A percentile compares a stretch with the other conserved stretches of the same genome.
phyloP scores from a whole-genome alignment of 768 basidiomycete species.

The Suillus subluteus region DNA sequence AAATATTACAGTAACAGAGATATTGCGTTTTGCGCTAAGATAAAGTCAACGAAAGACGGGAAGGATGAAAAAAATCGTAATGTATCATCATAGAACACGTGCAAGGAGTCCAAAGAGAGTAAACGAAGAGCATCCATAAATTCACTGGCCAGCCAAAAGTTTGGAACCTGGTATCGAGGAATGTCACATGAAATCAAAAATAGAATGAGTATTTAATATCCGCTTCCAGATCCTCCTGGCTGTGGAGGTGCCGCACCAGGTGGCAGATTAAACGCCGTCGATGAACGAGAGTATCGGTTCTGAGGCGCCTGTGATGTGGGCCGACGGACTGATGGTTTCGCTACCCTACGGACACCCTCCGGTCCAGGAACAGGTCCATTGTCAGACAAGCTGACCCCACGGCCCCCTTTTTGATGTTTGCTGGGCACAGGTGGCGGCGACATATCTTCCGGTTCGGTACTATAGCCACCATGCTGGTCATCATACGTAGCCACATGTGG shows the following conservation, averaged over 20 bases:
- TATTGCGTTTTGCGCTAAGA: conserved; percentile 4
- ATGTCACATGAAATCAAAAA: conserved; percentile 13
- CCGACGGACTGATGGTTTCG: conserved; percentile 60
- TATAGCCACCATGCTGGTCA: conserved; percentile 36
- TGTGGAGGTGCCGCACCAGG: conserved; percentile 78
- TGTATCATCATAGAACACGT: conserved; percentile 13
- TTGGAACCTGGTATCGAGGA: conserved; percentile 7
- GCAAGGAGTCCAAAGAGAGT: conserved; percentile 7
- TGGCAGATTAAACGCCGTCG: conserved; percentile 57
- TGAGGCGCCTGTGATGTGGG: conserved; percentile 63
- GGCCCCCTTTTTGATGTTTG: conserved; percentile 31
- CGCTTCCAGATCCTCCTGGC: conserved; percentile 25
- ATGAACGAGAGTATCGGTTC: conserved; percentile 74
- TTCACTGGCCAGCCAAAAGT: conserved; percentile 7
- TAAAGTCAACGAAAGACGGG: conserved; percentile 3
- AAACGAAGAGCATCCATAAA: conserved; percentile 14
- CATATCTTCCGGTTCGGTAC: conserved; percentile 42
- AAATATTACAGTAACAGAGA: conserved; percentile 6
- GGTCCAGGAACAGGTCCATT: conserved; percentile 80
- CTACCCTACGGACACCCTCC: conserved; percentile 80
- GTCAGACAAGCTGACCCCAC: conserved; percentile 82
- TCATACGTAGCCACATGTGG: conserved; percentile 44
- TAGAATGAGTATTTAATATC: conserved; percentile 12
- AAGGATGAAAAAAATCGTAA: conserved; percentile 5
- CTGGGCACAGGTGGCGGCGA: conserved; percentile 17